Evolutionary conservation across 306 rosid species (phyloP).

Genomic region (Cajanus cajan): DNA sequence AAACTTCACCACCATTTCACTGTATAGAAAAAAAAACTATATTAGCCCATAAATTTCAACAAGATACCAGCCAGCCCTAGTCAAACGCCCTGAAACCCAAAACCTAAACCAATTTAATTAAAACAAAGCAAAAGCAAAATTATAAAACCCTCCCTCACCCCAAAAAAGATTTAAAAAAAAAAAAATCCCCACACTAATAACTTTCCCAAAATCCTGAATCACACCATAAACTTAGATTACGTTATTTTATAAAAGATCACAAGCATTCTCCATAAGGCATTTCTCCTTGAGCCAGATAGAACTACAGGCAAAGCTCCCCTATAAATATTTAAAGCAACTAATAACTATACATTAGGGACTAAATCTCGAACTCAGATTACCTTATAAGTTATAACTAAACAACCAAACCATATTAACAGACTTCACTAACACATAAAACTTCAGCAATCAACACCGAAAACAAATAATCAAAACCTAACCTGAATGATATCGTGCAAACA

Average conservation of each 20-base stretch:
- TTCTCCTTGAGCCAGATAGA: too few species aligned
- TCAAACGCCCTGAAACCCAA: neutral
- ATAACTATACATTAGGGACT: too few species aligned
- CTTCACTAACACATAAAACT: neutral
- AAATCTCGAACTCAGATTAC: too few species aligned
- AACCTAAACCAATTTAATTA: neutral
- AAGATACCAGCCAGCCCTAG: neutral
- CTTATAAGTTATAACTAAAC: neutral
- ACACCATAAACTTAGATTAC: neutral
- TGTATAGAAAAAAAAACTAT: neutral
- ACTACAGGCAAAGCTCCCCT: too few species aligned
- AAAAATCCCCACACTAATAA: neutral
- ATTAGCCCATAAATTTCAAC: neutral
- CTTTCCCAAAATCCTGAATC: neutral
- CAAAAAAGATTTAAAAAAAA: neutral
- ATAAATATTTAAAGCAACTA: too few species aligned
- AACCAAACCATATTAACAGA: neutral
- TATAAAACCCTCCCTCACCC: neutral
- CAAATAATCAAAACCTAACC: slow-evolving; percentile 39
- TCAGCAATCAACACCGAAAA: neutral
- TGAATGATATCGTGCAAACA: slow-evolving; percentile 80
- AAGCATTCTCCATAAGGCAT: too few species aligned
- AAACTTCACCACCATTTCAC: neutral
- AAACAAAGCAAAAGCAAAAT: neutral
- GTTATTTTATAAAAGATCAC: neutral